Conservation (phyloP, 2,329 filamentous ascomycete genomes). For the Colletotrichum sp. region DNA sequence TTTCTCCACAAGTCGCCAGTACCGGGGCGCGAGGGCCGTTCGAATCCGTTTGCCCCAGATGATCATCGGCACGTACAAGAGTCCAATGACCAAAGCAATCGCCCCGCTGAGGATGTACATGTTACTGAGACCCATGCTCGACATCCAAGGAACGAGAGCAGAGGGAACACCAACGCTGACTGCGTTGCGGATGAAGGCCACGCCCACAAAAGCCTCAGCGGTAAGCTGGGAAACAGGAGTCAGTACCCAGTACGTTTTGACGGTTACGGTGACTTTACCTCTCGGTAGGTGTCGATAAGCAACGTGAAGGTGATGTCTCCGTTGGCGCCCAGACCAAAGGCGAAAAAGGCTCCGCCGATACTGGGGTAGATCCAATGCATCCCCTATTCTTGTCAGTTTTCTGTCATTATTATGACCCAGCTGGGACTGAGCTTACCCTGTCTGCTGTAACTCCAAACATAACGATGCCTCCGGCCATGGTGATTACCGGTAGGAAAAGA, state of each 20-base stretch:
- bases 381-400: slow-evolving; percentile 25
- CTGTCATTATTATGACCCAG: slow-evolving; percentile 23
- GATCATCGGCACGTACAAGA: slow-evolving; percentile 31
- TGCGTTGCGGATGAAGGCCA: slow-evolving; percentile 36
- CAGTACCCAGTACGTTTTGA: not conserved
- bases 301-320: slow-evolving; percentile 37
- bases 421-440: slow-evolving; percentile 26
- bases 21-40: slow-evolving; percentile 6
- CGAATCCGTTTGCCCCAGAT: slow-evolving; percentile 36
- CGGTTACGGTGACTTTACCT: slow-evolving; percentile 27
- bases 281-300: slow-evolving; percentile 38
- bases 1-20: slow-evolving; percentile 12
- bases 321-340: slow-evolving; percentile 38
- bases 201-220: slow-evolving; percentile 32
- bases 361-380: slow-evolving; percentile 43
- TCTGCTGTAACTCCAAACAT: slow-evolving; percentile 39
- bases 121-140: slow-evolving; percentile 30
- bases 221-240: slow-evolving; percentile 22
- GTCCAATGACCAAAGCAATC: slow-evolving; percentile 26
- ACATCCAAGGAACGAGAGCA: slow-evolving; percentile 33
- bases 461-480: slow-evolving; percentile 34
- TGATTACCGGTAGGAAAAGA: slow-evolving; percentile 28
- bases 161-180: slow-evolving; percentile 32
- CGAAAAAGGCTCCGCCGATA: slow-evolving; percentile 38
- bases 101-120: slow-evolving; percentile 31